Evolutionary conservation across 495 filamentous ascomycete species (phyloP), one percentile per base, ranked within the genome.

Genomic region (Aspergillus nidulans): DNA sequence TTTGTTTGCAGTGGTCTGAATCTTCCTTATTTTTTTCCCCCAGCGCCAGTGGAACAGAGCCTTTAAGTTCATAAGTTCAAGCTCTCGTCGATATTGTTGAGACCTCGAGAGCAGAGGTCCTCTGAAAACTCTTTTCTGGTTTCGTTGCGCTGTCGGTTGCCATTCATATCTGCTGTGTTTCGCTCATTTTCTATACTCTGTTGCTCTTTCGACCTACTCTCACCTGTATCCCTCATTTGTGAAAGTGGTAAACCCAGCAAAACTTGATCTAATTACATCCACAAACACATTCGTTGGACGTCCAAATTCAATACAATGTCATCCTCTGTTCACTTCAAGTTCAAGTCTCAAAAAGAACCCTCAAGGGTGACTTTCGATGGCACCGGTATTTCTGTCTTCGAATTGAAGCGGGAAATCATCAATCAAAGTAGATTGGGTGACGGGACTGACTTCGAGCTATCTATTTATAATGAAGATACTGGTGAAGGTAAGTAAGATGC

Each of bases 271-370:
- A 66, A 71, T 63, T 66, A 65, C 61, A 59, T 64, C 34, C 56
- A 61, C 62, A 49, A 62, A 56, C 61, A 61, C 59, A 59, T 59
- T 63, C 61, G 53, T 69, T 63, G 63, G 61, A 56, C 65, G 52
- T 67, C 63, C 75, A n/a, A 86, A 63, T 69, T 71, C 69, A 74
- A 75, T 75, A 73, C 70, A 76, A 98, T 98, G 94, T 81, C 92
- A 74, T 97, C 95, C 52, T 97, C 91, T 58, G 92, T 99, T 69
- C 97, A 96, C 77, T 97, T 96, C 88, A 96, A 95, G 77, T 99
- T 97, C 88, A 97, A 97, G 80, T 97, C 92, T 55, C 90, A 94
- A 69, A 96, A 92, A 74, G 95, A 97, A 69, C 89, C 92, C 52
- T 87, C 90, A 20, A 81, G 91, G 67, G 89, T 99, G 56, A 87